These are phyloP conservation scores for Podaxis mareebaensis DNA, from an alignment of 768 basidiomycete genomes.

Conservation along the genomic window DNA sequence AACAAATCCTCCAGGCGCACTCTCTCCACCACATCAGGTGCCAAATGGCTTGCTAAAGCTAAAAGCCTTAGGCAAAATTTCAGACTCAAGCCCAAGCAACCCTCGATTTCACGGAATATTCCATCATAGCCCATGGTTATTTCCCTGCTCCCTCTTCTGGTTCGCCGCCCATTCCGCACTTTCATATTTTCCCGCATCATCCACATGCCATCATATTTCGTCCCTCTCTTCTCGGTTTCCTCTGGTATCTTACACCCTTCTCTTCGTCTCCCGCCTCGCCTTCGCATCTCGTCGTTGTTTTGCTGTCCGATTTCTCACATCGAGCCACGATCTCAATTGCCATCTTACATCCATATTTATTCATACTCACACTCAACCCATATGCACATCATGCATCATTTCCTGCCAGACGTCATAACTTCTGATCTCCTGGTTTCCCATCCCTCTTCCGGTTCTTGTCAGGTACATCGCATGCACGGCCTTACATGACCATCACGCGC, in stretches of 20 bases:
- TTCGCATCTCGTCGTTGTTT: background rate
- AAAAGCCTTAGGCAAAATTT: slow-evolving; percentile 10
- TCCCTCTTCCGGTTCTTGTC: background rate
- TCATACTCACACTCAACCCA: background rate
- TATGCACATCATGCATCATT: background rate
- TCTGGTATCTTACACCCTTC: background rate
- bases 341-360: background rate
- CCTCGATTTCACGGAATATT: background rate
- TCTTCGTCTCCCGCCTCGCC: background rate
- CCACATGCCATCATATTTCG: background rate
- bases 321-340: background rate
- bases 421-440: background rate
- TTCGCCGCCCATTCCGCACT: background rate
- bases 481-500: background rate
- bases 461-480: background rate
- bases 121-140: background rate
- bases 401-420: background rate
- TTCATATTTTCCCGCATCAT: background rate
- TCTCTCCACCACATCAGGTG: background rate
- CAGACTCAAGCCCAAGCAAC: background rate
- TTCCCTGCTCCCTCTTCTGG: background rate
- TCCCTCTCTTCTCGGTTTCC: background rate
- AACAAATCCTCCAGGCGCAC: slow-evolving; percentile 9
- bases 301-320: background rate
- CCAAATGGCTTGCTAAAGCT: slow-evolving; percentile 9